phyloP scores from a whole-genome alignment of 2,329 filamentous ascomycete species.

The Pseudopyrenochaeta lycopersici region DNA sequence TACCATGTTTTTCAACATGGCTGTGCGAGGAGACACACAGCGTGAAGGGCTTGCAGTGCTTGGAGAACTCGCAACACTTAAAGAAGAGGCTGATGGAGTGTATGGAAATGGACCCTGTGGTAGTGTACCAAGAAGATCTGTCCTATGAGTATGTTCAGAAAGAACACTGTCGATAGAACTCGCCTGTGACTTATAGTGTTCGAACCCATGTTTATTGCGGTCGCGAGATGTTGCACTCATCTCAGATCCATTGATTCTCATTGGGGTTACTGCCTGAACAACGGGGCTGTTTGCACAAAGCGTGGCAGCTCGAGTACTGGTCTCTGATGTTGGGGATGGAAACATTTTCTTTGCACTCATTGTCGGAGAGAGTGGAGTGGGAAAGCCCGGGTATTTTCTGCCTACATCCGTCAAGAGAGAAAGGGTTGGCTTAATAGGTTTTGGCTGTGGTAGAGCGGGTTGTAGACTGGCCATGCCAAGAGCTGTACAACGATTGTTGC shows the following conservation, averaged over 20 bases:
- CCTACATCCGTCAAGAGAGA: slow-evolving; percentile 39
- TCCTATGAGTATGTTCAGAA: neutral
- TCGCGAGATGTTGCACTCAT: slow-evolving; percentile 29
- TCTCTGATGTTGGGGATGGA: slow-evolving; percentile 36
- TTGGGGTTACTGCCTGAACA: slow-evolving; percentile 22
- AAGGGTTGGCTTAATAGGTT: slow-evolving; percentile 17
- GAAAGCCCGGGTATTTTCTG: slow-evolving; percentile 44
- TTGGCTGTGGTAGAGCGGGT: slow-evolving; percentile 4
- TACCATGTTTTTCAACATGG: slow-evolving; percentile 36
- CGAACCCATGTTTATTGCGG: slow-evolving; percentile 22
- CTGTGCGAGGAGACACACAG: slow-evolving; percentile 31
- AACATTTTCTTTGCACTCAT: slow-evolving; percentile 34
- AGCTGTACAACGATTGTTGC: slow-evolving; percentile 11
- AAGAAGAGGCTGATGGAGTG: slow-evolving; percentile 5
- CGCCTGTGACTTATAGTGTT: slow-evolving; percentile 17
- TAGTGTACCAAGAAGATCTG: neutral
- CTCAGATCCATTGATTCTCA: slow-evolving; percentile 38
- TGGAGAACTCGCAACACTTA: neutral
- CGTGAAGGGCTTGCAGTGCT: slow-evolving; percentile 29
- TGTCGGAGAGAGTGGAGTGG: slow-evolving; percentile 41
- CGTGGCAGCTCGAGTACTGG: slow-evolving; percentile 15
- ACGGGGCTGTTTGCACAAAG: slow-evolving; percentile 18
- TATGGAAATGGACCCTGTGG: neutral
- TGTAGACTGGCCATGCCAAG: slow-evolving; percentile 29
- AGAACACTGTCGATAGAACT: slow-evolving; percentile 26